Base-by-base conservation (phyloP, 305 asterid genomes). In the Fraxinus platypoda region DNA sequence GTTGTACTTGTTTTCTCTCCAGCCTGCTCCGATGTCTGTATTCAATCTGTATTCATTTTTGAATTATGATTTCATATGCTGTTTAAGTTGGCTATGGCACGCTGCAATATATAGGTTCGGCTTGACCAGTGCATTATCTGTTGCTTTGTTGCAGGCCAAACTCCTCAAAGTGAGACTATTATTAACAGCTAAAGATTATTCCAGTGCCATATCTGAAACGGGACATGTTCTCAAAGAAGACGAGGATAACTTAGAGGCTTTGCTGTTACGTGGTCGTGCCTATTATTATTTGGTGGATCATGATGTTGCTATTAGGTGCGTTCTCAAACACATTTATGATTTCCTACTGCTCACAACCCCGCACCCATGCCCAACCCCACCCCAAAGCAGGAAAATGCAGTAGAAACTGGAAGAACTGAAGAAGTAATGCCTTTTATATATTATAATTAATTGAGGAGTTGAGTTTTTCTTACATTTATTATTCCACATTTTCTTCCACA, bases 221-320 rank as follows among this genome's bases (percentile, higher is more conserved):
- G 99, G 99, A 75, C 92, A 82, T 87, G 88, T 95, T 70, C 98
- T 95, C 79, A 95, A 93, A 88, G 99, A 95, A 84, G 94, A 92
- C 12, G 99, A 95, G 80, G 89, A 91, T 84, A 91, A 94, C 84
- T 85, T 95, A 59, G 97, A 94, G 43, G 99, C 97, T 37, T 90
- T 95, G 88, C 91, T 95, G 37, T 90, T 94, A 81, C 97, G 98
- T 76, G 99, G 99, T 28, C 96, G 97, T 85, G 97, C 99, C 71
- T 95, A 95, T 85, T 95, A 94, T 87, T 95, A 95, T 87, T 88
- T 95, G 80, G 99, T 95, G 21, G 99, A 95, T 89, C 99, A 95
- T 85, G 99, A 95, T 87, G 94, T 95, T 80, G 94, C 99, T 78
- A 81, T 81, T 68, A 90, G 97, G 98, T 94, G 85, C 26, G 94